Evolutionary conservation across 257 asterid species (phyloP).

Genomic region (Oldenlandia corymbosa): DNA sequence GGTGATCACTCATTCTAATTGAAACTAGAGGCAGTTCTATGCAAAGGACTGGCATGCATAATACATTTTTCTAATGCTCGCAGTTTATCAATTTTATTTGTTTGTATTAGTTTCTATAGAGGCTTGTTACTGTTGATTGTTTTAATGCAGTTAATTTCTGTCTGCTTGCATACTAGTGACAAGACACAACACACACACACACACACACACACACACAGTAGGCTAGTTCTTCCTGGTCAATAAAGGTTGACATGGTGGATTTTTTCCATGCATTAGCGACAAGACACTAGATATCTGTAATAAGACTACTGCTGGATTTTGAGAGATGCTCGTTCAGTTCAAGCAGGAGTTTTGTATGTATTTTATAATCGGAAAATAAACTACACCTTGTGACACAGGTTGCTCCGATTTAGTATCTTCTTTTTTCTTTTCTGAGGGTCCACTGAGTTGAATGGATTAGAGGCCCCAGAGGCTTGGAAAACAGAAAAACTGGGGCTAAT

Average conservation of each 20-base stretch:
- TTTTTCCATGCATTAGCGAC: background rate
- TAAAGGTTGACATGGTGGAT: background rate
- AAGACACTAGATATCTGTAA: background rate
- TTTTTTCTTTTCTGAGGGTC: background rate
- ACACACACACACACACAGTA: too few relatives aligned
- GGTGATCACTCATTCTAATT: too few relatives aligned
- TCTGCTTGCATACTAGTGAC: too few relatives aligned
- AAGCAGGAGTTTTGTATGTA: too few relatives aligned
- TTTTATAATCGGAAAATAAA: too few relatives aligned
- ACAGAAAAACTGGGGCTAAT: background rate
- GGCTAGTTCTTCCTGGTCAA: too few relatives aligned
- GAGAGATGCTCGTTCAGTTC: background rate
- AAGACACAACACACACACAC: too few relatives aligned
- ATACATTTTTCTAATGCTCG: too few relatives aligned
- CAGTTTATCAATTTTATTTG: too few relatives aligned
- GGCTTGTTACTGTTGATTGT: background rate
- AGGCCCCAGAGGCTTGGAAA: background rate
- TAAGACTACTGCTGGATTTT: background rate
- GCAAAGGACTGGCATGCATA: too few relatives aligned
- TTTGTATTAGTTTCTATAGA: background rate
- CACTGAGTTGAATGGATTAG: background rate
- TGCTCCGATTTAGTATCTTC: background rate
- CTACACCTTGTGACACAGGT: too few relatives aligned
- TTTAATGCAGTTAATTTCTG: background rate
- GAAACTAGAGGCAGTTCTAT: too few relatives aligned